A percentile compares a stretch with the other conserved stretches of the same genome.
Conservation (phyloP, 192 early-diverging fungal genomes). For the Podila horticola region DNA sequence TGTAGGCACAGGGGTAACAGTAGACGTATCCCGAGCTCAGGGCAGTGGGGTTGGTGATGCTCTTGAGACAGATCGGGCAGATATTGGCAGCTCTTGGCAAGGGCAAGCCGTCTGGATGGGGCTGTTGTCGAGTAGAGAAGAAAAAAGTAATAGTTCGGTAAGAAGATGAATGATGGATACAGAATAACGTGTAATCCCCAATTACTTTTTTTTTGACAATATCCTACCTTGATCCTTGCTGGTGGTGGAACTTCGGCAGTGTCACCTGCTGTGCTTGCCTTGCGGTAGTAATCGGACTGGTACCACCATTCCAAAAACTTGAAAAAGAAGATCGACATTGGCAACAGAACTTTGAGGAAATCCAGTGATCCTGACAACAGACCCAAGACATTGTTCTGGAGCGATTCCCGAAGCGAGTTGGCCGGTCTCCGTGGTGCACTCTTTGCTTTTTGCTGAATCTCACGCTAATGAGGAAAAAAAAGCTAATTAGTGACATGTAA, state of each 20-base stretch:
- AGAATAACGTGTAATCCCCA: not conserved
- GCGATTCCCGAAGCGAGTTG: constrained; percentile 23
- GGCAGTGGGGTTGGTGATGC: constrained; percentile 87
- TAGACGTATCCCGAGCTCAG: constrained; percentile 91
- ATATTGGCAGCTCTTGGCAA: constrained; percentile 77
- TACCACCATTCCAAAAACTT: constrained; percentile 99
- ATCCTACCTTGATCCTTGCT: constrained; percentile 66
- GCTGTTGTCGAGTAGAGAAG: constrained; percentile 49
- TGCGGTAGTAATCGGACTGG: constrained; percentile 80
- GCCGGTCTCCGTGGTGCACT: constrained; percentile 24
- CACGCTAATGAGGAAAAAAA: constrained; percentile 50
- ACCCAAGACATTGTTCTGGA: constrained; percentile 35
- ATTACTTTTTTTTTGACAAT: not conserved
- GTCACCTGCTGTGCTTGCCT: constrained; percentile 50
- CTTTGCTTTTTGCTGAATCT: constrained; percentile 51
- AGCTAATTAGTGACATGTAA: not conserved
- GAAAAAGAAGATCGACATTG: constrained; percentile 93
- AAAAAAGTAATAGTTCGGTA: not conserved
- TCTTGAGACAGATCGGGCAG: constrained; percentile 81
- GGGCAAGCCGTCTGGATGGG: constrained; percentile 77
- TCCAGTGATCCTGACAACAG: constrained; percentile 70
- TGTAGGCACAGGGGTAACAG: constrained; percentile 91
- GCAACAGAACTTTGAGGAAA: constrained; percentile 80
- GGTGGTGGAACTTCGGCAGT: constrained; percentile 78
- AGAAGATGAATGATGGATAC: not conserved